These are phyloP conservation scores for Ambrosia artemisiifolia DNA, from an alignment of 129 eudicot genomes.

Conservation along the genomic window DNA sequence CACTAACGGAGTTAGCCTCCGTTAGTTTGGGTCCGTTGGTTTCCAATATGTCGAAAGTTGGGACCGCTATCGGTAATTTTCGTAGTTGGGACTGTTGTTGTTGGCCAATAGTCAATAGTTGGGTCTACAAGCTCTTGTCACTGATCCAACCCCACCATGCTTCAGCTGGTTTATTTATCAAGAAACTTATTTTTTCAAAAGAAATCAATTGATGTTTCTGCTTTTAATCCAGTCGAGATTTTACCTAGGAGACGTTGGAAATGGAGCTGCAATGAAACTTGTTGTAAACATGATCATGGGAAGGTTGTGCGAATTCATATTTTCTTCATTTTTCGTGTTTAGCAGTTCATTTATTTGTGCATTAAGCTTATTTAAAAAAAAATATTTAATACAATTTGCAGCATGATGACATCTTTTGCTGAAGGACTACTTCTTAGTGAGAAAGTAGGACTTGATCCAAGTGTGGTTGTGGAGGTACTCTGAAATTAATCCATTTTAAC, in stretches of 20 bases:
- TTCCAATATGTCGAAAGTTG: no score
- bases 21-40: no score
- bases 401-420: constrained; percentile 99
- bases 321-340: background rate
- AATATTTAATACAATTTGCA: constrained; percentile 35
- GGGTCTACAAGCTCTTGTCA: no score
- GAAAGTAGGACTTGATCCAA: constrained; percentile 96
- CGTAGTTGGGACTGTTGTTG: no score
- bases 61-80: no score
- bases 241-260: constrained; percentile 94
- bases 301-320: constrained; percentile 45
- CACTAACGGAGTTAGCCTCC: no score
- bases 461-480: constrained; percentile 80
- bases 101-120: no score
- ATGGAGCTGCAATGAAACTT: constrained; percentile 98
- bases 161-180: background rate
- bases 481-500: background rate
- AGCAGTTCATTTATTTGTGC: background rate
- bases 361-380: background rate
- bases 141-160: background rate
- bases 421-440: constrained; percentile 88
- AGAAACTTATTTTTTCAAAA: background rate
- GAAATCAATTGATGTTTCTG: constrained; percentile 1
- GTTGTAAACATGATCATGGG: constrained; percentile 99
- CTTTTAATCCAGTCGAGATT: constrained; percentile 61